phyloP scores from a whole-genome alignment of 2,329 filamentous ascomycete species.

The Pseudogymnoascus sp. region DNA sequence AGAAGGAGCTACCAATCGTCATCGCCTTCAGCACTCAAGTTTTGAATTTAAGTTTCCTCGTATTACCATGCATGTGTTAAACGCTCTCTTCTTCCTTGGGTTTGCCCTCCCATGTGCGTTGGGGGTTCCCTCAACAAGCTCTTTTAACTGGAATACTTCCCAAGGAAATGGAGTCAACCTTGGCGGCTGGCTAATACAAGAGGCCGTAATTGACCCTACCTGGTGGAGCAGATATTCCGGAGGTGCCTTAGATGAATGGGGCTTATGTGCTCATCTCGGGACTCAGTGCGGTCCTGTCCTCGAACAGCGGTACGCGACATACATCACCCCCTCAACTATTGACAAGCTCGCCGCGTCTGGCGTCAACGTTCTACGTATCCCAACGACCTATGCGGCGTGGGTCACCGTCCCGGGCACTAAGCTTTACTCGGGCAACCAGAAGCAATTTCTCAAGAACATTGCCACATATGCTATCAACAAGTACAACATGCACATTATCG shows the following conservation, averaged over 20 bases:
- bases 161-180: conserved; percentile 23
- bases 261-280: conserved; percentile 26
- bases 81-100: background rate
- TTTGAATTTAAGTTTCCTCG: background rate
- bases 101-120: background rate
- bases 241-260: conserved; percentile 28
- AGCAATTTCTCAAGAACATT: conserved; percentile 24
- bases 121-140: background rate
- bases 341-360: conserved; percentile 27
- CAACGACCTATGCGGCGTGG: conserved; percentile 31
- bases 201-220: conserved; percentile 22
- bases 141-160: conserved; percentile 16
- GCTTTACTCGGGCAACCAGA: conserved; percentile 29
- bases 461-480: conserved; percentile 28
- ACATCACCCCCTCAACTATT: conserved; percentile 25
- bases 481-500: conserved; percentile 30
- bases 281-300: conserved; percentile 23
- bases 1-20: background rate
- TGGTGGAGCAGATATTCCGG: conserved; percentile 31
- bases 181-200: conserved; percentile 28
- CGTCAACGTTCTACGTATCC: conserved; percentile 30
- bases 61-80: background rate
- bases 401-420: conserved; percentile 27
- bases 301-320: conserved; percentile 26
- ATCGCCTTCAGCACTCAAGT: background rate